Evolutionary conservation across 257 asterid species (phyloP), one percentile per base, ranked within the genome.

Genomic region (Verbascum thapsus): DNA sequence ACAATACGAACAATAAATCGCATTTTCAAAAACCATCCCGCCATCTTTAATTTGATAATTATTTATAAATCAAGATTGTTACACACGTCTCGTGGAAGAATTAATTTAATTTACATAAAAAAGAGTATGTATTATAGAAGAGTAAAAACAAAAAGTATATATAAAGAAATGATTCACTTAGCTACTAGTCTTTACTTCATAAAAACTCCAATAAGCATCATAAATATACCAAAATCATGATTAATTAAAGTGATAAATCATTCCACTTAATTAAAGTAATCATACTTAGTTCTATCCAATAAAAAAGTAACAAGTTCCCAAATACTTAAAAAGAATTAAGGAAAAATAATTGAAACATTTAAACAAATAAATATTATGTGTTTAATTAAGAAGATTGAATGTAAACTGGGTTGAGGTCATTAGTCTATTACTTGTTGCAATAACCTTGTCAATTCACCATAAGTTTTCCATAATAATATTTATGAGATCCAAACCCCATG

Each of bases 351-450:
- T n/a, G n/a, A n/a, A n/a, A n/a, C n/a, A n/a, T n/a, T n/a, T n/a
- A n/a, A n/a, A n/a, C n/a, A n/a, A n/a, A n/a, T n/a, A n/a, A n/a
- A n/a, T n/a, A n/a, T n/a, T n/a, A 4, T 10, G 9, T 8, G 16
- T 23, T 69, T 67, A 44, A 20, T 48, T 22, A 50, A 64, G 69
- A 76, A 72, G 73, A 51, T 42, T 45, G n/a, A 19, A n/a, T n/a
- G n/a, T 8, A n/a, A 8, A 18, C 54, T 32, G 53, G 41, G 43
- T 26, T 65, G 73, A 66, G 75, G 72, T 74, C 71, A 74, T 50
- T 53, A 49, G 72, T 74, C 88, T 78, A 79, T 76, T 63, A 55
- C 72, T 35, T 42, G 85, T 67, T 79, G 74, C 71, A 62, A 67
- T 58, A 66, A 66, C 69, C 75, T 69, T 77, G 70, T 74, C 83